Percentiles rank a stretch among this genome's conserved stretches.
These are phyloP conservation scores for Botryotinia convoluta DNA, from an alignment of 2,329 filamentous ascomycete genomes.

Conservation along the genomic window DNA sequence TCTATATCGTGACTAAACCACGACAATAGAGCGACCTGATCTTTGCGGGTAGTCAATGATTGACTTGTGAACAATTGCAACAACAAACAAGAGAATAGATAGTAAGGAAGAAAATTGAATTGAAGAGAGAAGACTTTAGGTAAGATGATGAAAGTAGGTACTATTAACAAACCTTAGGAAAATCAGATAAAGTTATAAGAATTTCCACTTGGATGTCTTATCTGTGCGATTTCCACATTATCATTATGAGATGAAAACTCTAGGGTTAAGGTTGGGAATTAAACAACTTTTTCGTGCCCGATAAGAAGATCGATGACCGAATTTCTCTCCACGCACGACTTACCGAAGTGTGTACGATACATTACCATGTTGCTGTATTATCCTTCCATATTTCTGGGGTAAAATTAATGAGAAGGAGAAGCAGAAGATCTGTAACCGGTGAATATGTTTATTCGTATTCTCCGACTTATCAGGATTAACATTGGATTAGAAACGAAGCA, in stretches of 20 bases:
- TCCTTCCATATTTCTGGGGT: neutral
- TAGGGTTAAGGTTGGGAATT: neutral
- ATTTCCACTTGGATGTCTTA: conserved; percentile 14
- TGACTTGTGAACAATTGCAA: neutral
- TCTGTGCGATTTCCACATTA: conserved; percentile 10
- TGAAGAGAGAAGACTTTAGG: neutral
- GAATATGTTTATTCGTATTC: neutral
- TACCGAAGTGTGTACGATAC: neutral
- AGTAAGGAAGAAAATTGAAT: neutral
- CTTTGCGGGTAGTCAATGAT: conserved; percentile 6
- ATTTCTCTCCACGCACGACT: neutral
- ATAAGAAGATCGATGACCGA: conserved; percentile 10
- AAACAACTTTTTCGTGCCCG: neutral
- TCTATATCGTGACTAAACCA: conserved; percentile 15
- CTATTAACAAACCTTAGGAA: neutral
- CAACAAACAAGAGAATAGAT: neutral
- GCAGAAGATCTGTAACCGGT: neutral
- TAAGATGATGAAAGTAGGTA: neutral
- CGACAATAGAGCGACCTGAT: conserved; percentile 6
- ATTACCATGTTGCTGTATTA: neutral
- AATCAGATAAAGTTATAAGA: neutral
- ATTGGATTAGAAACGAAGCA: neutral
- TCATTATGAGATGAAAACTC: conserved; percentile 10
- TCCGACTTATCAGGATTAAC: neutral
- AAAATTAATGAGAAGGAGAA: neutral